These are phyloP conservation scores for Metschnikowia amazonensis DNA, from an alignment of 805 yeast genomes.

Conservation along the genomic window DNA sequence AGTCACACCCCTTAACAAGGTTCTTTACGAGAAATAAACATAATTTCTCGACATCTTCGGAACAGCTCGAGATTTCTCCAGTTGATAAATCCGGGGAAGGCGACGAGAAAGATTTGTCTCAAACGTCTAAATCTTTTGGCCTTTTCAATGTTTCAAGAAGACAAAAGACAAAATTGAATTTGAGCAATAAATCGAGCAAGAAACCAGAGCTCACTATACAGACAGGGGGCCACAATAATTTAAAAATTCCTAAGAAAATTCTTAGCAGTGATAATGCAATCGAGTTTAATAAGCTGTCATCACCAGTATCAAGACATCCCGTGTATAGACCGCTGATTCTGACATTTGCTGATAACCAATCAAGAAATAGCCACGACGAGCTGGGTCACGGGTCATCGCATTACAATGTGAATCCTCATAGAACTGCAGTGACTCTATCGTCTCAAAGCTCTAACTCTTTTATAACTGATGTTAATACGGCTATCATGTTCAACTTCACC, in stretches of 20 bases:
- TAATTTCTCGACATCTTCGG: neutral
- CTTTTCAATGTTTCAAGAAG: conserved; percentile 6
- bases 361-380: neutral
- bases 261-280: conserved; percentile 6
- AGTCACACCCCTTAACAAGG: conserved; percentile 5
- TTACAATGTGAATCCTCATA: neutral
- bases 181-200: neutral
- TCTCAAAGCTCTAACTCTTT: conserved; percentile 16
- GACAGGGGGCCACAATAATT: conserved; percentile 7
- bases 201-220: conserved; percentile 10
- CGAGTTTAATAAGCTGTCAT: neutral
- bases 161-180: conserved; percentile 7
- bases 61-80: neutral
- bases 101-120: neutral
- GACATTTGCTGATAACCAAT: conserved; percentile 4
- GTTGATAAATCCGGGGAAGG: neutral
- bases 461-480: conserved; percentile 8
- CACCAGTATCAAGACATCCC: conserved; percentile 5
- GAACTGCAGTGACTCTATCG: conserved; percentile 10
- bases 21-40: conserved; percentile 9
- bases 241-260: conserved; percentile 9
- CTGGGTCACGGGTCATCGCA: neutral
- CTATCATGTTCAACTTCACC: conserved; percentile 11
- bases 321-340: conserved; percentile 3
- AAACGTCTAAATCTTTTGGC: neutral